phyloP scores from a whole-genome alignment of 352 stramenopile species.

The Halophytophthora polymorphica region DNA sequence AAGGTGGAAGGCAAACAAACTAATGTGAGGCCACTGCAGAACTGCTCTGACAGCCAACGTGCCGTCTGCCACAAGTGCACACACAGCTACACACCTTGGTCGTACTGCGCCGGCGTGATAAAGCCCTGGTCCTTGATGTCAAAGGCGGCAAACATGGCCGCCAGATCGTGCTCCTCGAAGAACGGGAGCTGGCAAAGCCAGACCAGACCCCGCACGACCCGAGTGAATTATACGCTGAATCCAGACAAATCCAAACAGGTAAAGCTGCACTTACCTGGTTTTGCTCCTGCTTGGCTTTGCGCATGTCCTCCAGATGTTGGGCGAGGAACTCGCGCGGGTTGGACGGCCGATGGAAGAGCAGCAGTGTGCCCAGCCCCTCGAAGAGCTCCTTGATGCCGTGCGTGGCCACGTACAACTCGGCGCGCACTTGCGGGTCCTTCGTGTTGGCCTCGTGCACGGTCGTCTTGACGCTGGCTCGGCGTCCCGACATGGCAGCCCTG shows the following conservation, averaged over 20 bases:
- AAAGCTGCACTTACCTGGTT: constrained; percentile 31
- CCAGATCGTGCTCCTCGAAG: constrained; percentile 69
- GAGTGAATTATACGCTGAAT: neutral
- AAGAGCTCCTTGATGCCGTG: constrained; percentile 72
- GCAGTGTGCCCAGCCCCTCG: constrained; percentile 50
- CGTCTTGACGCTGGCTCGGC: constrained; percentile 2
- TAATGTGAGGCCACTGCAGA: neutral
- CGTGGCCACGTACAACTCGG: constrained; percentile 58
- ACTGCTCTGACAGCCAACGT: neutral
- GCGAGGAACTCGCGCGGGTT: constrained; percentile 63
- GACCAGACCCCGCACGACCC: neutral
- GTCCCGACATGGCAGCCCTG: neutral
- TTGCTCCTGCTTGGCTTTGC: constrained; percentile 53
- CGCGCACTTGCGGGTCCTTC: constrained; percentile 64
- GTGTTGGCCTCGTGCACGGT: constrained; percentile 31
- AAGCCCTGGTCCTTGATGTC: constrained; percentile 66
- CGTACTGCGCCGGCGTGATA: constrained; percentile 63
- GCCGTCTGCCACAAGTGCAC: neutral
- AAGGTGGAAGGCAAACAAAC: neutral
- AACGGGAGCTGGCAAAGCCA: constrained; percentile 41
- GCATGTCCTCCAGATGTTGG: constrained; percentile 52
- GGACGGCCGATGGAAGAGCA: constrained; percentile 61
- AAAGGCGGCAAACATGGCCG: constrained; percentile 75
- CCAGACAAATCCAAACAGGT: neutral
- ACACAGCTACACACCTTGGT: constrained; percentile 39